These are phyloP conservation scores for Chaetothyriales sp. DNA, from an alignment of 2,329 filamentous ascomycete species.

Conservation along the genomic window DNA sequence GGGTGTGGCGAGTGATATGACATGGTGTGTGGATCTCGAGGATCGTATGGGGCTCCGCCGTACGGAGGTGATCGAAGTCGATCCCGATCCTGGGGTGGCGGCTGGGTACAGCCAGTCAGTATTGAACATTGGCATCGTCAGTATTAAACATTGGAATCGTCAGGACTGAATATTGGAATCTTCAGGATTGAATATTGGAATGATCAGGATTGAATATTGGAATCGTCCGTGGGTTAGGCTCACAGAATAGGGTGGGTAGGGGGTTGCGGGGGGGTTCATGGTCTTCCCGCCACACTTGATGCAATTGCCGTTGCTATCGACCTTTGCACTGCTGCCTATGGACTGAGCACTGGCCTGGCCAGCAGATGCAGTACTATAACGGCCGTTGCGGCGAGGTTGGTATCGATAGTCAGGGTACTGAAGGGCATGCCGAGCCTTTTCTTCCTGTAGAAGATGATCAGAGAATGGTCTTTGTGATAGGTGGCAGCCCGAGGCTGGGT, in stretches of 20 bases:
- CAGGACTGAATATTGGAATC: too few relatives aligned
- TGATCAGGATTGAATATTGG: too few relatives aligned
- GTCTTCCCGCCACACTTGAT: slow-evolving; percentile 30
- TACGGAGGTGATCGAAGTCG: not conserved
- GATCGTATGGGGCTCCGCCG: not conserved
- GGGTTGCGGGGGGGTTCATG: slow-evolving; percentile 33
- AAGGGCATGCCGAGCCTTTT: slow-evolving; percentile 76
- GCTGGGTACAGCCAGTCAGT: not conserved
- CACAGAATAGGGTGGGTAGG: slow-evolving; percentile 24
- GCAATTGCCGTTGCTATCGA: slow-evolving; percentile 10
- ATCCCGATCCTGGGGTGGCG: not conserved
- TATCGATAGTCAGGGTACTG: slow-evolving; percentile 93
- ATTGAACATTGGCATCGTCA: too few relatives aligned
- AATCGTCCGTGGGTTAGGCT: slow-evolving; percentile 17
- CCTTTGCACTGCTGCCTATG: slow-evolving; percentile 15
- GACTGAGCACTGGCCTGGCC: slow-evolving; percentile 5
- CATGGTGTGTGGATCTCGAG: not conserved
- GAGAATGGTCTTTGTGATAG: slow-evolving; percentile 13
- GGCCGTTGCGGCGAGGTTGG: slow-evolving; percentile 55
- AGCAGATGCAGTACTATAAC: slow-evolving; percentile 22
- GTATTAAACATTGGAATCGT: too few relatives aligned
- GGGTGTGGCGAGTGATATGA: not conserved
- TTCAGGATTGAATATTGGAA: too few relatives aligned
- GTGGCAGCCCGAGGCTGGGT: slow-evolving; percentile 1
- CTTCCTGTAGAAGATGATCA: slow-evolving; percentile 43